Conservation (phyloP, 805 yeast species). For the Helenozyma rhizophorensis region DNA sequence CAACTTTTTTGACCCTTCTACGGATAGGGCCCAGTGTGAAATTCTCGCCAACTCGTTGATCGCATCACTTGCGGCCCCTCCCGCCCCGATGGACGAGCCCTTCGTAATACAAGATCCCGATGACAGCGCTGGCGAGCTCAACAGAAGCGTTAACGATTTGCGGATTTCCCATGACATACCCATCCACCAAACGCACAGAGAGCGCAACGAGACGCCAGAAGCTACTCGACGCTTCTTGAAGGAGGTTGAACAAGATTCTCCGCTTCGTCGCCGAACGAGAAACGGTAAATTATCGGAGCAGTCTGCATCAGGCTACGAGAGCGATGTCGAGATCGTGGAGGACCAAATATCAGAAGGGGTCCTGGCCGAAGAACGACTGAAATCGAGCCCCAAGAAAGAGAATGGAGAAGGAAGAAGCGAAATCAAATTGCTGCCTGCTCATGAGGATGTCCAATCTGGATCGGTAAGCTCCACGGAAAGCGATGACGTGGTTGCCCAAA, state of each 20-base stretch:
- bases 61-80: conserved; percentile 3
- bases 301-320: too few relatives aligned
- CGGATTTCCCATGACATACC: conserved; percentile 8
- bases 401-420: too few relatives aligned
- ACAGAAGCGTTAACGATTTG: conserved; percentile 15
- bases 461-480: too few relatives aligned
- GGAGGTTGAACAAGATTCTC: conserved; percentile 3
- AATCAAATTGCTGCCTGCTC: too few relatives aligned
- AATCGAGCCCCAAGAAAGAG: too few relatives aligned
- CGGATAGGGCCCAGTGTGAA: background rate
- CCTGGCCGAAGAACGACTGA: too few relatives aligned
- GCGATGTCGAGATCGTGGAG: conserved; percentile 10
- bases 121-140: conserved; percentile 15
- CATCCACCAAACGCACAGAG: background rate
- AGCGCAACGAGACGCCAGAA: conserved; percentile 5
- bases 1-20: conserved; percentile 1
- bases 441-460: too few relatives aligned
- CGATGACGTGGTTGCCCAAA: too few relatives aligned
- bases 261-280: conserved; percentile 1
- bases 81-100: conserved; percentile 14
- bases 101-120: conserved; percentile 12
- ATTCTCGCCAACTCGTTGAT: conserved; percentile 1
- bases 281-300: too few relatives aligned
- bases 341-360: too few relatives aligned
- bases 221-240: conserved; percentile 9